phyloP scores from a whole-genome alignment of 1,139 yeast species.

The Suhomyces bribrorum region DNA sequence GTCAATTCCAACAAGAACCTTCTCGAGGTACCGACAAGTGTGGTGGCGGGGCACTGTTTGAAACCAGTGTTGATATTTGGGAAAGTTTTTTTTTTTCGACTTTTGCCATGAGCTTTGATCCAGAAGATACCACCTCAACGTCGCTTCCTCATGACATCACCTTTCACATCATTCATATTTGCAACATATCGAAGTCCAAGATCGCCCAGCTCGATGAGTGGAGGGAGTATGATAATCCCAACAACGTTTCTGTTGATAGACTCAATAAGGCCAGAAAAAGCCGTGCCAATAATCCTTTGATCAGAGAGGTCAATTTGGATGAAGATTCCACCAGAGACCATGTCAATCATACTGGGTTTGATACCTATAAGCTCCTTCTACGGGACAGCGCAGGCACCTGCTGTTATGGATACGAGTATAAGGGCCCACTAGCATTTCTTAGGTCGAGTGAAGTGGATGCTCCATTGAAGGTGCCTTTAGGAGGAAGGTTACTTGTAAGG shows the following conservation, averaged over 20 bases:
- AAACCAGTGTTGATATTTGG: too few species aligned
- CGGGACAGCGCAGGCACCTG: conserved; percentile 34
- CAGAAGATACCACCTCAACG: conserved; percentile 17
- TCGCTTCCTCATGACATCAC: conserved; percentile 22
- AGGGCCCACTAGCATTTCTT: conserved; percentile 38
- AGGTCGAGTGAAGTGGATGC: conserved; percentile 20
- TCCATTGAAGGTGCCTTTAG: conserved; percentile 42
- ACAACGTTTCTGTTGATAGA: conserved; percentile 42
- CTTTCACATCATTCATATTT: conserved; percentile 36
- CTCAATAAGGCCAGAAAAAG: conserved; percentile 21
- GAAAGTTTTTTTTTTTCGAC: too few species aligned
- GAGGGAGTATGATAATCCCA: conserved; percentile 42
- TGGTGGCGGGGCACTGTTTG: too few species aligned
- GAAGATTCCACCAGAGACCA: conserved; percentile 17
- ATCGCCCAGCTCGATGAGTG: conserved; percentile 42
- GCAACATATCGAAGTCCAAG: conserved; percentile 38
- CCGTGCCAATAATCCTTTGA: conserved; percentile 18
- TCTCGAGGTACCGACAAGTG: too few species aligned
- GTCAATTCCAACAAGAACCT: conserved; percentile 5
- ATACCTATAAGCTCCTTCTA: conserved; percentile 35
- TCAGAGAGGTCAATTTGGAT: conserved; percentile 36
- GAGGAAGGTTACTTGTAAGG: conserved; percentile 37
- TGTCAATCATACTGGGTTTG: conserved; percentile 10
- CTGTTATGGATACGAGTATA: conserved; percentile 42
- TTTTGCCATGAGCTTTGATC: conserved; percentile 5